phyloP scores from a whole-genome alignment of 208 protist species.

The Trichomonas vaginalis region DNA sequence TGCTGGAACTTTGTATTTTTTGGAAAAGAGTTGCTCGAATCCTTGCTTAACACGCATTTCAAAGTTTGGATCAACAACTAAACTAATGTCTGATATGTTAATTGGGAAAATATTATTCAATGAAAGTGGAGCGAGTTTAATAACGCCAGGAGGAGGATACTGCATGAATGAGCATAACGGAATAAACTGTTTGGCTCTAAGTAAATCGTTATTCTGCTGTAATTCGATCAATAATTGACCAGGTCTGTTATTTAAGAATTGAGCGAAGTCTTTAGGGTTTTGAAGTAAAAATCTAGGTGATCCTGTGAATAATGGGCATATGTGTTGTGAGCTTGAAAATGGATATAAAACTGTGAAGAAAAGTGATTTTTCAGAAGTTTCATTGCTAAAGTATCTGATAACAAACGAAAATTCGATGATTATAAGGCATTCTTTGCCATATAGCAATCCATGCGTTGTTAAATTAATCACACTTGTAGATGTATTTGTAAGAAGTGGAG shows the following conservation, averaged over 20 bases:
- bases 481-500: neutral
- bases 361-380: neutral
- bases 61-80: neutral
- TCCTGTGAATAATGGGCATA: neutral
- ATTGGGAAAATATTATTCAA: neutral
- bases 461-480: neutral
- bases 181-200: neutral
- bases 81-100: neutral
- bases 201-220: neutral
- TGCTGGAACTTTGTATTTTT: neutral
- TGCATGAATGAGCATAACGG: neutral
- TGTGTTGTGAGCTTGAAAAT: neutral
- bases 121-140: neutral
- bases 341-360: neutral
- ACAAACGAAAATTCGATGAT: neutral
- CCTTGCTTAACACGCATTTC: neutral
- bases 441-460: neutral
- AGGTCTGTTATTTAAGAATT: neutral
- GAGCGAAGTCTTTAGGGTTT: neutral
- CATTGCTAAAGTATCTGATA: neutral
- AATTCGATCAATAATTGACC: neutral
- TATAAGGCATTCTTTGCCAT: neutral
- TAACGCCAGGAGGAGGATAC: neutral
- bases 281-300: neutral
- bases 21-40: neutral